Conservation (phyloP, 345 rosid species). For the Cardiospermum halicacabum region DNA sequence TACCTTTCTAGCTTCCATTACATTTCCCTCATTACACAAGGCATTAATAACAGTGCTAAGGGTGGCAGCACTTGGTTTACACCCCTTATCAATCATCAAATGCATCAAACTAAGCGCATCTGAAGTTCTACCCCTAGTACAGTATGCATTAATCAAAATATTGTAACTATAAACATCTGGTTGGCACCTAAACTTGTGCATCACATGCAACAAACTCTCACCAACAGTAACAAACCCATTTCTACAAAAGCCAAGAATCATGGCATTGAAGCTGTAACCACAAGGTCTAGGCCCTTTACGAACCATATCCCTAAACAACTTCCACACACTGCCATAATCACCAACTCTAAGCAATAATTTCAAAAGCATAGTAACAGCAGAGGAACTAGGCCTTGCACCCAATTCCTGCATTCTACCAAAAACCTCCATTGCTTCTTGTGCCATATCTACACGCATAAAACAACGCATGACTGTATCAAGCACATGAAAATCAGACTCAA, state of each 20-base stretch:
- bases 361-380: constrained; percentile 52
- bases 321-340: constrained; percentile 60
- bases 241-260: constrained; percentile 64
- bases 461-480: constrained; percentile 63
- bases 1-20: constrained; percentile 45
- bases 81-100: constrained; percentile 53
- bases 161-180: constrained; percentile 61
- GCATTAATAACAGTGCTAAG: constrained; percentile 48
- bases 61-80: constrained; percentile 45
- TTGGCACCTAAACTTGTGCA: constrained; percentile 45
- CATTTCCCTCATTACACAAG: constrained; percentile 53
- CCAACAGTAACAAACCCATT: constrained; percentile 37
- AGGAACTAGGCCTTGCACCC: constrained; percentile 43
- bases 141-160: constrained; percentile 55
- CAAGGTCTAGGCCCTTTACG: constrained; percentile 49
- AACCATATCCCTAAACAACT: constrained; percentile 57
- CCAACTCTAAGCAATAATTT: constrained; percentile 54
- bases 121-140: constrained; percentile 35
- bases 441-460: constrained; percentile 45
- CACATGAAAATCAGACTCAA: constrained; percentile 57
- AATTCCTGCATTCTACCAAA: constrained; percentile 47
- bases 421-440: constrained; percentile 37
- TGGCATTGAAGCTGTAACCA: constrained; percentile 32
- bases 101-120: constrained; percentile 42
- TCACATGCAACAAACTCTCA: constrained; percentile 53